Conservation (phyloP, 768 basidiomycete genomes). For the Suillus lakei region DNA sequence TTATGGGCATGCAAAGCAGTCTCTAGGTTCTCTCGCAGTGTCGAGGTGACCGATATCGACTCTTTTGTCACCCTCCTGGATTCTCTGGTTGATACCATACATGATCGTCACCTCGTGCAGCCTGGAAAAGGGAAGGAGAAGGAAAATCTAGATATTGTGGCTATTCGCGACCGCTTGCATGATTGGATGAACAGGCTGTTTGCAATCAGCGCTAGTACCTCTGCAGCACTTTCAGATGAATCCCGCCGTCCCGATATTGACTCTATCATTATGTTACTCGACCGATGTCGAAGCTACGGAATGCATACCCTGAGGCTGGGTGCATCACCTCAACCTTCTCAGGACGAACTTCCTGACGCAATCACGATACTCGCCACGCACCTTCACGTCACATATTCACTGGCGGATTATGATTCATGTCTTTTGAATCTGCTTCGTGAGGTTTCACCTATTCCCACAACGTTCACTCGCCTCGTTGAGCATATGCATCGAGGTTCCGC, state of each 20-base stretch:
- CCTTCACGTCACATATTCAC: slow-evolving; percentile 19
- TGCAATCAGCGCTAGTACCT: neutral
- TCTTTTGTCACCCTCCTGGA: slow-evolving; percentile 37
- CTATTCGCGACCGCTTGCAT: slow-evolving; percentile 18
- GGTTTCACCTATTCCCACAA: slow-evolving; percentile 34
- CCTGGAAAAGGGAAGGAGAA: slow-evolving; percentile 7
- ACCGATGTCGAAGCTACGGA: slow-evolving; percentile 22
- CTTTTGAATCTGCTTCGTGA: slow-evolving; percentile 32
- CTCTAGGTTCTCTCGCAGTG: slow-evolving; percentile 37
- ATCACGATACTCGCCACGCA: slow-evolving; percentile 27
- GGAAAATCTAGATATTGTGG: slow-evolving; percentile 2
- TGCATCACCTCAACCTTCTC: neutral
- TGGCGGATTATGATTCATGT: slow-evolving; percentile 1
- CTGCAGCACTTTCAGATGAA: neutral
- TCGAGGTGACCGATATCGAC: slow-evolving; percentile 36
- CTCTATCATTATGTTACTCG: slow-evolving; percentile 30
- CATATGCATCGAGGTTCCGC: slow-evolving; percentile 24
- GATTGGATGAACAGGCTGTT: slow-evolving; percentile 31
- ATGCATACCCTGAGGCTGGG: slow-evolving; percentile 21
- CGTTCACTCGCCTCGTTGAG: slow-evolving; percentile 34
- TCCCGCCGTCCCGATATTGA: slow-evolving; percentile 9
- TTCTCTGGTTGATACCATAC: slow-evolving; percentile 28
- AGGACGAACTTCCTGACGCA: slow-evolving; percentile 28
- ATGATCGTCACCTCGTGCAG: neutral
- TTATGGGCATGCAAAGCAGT: slow-evolving; percentile 51